These are phyloP conservation scores for Grosmannia penicillata DNA, from an alignment of 2,329 filamentous ascomycete species.

Conservation along the genomic window DNA sequence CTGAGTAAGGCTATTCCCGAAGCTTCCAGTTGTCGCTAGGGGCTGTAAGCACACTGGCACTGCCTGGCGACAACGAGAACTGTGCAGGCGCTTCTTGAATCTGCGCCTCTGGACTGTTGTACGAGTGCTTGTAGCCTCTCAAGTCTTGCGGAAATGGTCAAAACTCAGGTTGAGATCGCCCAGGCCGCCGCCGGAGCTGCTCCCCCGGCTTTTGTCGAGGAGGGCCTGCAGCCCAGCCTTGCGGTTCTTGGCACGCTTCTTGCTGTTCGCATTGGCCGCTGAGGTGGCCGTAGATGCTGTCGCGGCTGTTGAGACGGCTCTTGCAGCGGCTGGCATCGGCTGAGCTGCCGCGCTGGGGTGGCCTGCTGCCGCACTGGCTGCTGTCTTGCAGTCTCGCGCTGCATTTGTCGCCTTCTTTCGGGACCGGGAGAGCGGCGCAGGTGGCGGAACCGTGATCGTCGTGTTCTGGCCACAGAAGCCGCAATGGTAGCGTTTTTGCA, in stretches of 20 bases:
- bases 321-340: background rate
- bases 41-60: background rate
- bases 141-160: constrained; percentile 37
- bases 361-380: background rate
- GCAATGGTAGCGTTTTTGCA: constrained; percentile 28
- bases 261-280: constrained; percentile 42
- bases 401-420: constrained; percentile 3
- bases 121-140: background rate
- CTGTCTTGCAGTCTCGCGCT: constrained; percentile 12
- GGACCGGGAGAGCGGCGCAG: constrained; percentile 16
- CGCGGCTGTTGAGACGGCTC: background rate
- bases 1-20: constrained; percentile 8
- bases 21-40: constrained; percentile 8
- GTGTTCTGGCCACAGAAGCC: constrained; percentile 29
- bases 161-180: constrained; percentile 31
- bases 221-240: constrained; percentile 54
- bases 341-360: background rate
- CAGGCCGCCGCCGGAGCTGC: constrained; percentile 16
- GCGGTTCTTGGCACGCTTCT: constrained; percentile 48
- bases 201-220: constrained; percentile 34
- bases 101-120: background rate
- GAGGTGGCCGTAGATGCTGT: background rate
- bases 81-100: background rate
- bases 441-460: constrained; percentile 22
- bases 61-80: background rate